These are phyloP conservation scores for Tephrocybe sp. DNA, from an alignment of 768 basidiomycete species.

Conservation along the genomic window DNA sequence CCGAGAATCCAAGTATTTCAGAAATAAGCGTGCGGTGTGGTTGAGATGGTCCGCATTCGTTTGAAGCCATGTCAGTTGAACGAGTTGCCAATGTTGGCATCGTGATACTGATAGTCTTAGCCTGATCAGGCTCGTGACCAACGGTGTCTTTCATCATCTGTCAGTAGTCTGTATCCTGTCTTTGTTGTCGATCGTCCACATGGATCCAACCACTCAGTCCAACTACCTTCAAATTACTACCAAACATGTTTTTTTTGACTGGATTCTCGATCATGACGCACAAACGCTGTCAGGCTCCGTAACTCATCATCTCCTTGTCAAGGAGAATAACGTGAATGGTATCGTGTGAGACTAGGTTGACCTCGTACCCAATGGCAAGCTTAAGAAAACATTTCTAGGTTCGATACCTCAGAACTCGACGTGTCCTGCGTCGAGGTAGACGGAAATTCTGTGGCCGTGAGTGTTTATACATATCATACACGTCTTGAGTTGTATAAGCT, in stretches of 20 bases:
- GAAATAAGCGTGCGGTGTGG: conserved; percentile 54
- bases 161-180: too few species aligned
- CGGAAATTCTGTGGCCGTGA: conserved; percentile 46
- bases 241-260: conserved; percentile 70
- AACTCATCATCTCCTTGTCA: conserved; percentile 58
- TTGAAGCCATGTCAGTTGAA: conserved; percentile 12
- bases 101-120: too few species aligned
- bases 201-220: conserved; percentile 79
- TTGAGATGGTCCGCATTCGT: conserved; percentile 5
- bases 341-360: conserved; percentile 51
- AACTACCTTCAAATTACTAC: conserved; percentile 74
- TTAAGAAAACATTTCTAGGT: conserved; percentile 33
- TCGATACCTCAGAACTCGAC: conserved; percentile 75
- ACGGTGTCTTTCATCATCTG: too few species aligned
- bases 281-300: conserved; percentile 55
- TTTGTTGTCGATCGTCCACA: too few species aligned
- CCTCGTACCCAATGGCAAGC: too few species aligned
- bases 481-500: conserved; percentile 4
- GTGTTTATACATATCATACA: conserved; percentile 12
- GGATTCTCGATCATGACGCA: conserved; percentile 72
- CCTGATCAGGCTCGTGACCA: too few species aligned
- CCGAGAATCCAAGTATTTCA: conserved; percentile 82
- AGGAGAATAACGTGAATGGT: conserved; percentile 50
- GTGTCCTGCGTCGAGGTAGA: conserved; percentile 56
- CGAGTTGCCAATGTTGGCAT: too few species aligned